These are phyloP conservation scores for Telfairia occidentalis DNA, from an alignment of 331 rosid genomes.

Conservation along the genomic window DNA sequence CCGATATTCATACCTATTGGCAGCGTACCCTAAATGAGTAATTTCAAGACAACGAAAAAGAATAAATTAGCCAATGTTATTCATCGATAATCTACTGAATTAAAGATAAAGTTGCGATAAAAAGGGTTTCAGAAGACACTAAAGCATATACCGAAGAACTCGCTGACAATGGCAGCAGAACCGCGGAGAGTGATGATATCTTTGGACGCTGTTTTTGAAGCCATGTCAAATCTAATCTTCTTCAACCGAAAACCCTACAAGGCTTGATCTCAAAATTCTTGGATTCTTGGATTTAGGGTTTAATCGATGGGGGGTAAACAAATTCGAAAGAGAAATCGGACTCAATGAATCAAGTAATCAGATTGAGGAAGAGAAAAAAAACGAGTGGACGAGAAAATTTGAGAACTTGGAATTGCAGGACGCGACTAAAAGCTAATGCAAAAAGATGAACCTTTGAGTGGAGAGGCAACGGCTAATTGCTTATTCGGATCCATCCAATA, in stretches of 20 bases:
- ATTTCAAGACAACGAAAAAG: not conserved
- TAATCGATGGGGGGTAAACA: not conserved
- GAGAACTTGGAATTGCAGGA: not conserved
- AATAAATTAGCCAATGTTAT: conserved; percentile 13
- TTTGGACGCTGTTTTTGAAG: conserved; percentile 62
- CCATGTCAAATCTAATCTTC: conserved; percentile 29
- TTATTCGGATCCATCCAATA: not conserved
- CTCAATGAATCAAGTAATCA: not conserved
- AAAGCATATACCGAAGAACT: conserved; percentile 60
- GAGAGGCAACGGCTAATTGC: conserved; percentile 52
- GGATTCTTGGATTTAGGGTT: not conserved
- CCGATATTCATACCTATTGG: conserved; percentile 53
- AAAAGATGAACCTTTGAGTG: not conserved
- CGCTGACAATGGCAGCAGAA: conserved; percentile 94
- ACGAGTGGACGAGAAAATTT: not conserved
- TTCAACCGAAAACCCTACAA: not conserved
- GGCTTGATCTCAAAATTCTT: not conserved
- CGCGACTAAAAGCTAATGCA: not conserved
- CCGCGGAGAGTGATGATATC: conserved; percentile 97
- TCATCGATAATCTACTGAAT: not conserved
- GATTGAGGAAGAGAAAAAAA: not conserved
- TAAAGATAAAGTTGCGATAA: not conserved
- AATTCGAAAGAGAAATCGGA: not conserved
- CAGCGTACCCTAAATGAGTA: conserved; percentile 70
- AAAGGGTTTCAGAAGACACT: not conserved